A percentile compares a stretch with the other conserved stretches of the same genome.
These are phyloP conservation scores for Mycena chlorophos DNA, from an alignment of 768 basidiomycete species.

Conservation along the genomic window DNA sequence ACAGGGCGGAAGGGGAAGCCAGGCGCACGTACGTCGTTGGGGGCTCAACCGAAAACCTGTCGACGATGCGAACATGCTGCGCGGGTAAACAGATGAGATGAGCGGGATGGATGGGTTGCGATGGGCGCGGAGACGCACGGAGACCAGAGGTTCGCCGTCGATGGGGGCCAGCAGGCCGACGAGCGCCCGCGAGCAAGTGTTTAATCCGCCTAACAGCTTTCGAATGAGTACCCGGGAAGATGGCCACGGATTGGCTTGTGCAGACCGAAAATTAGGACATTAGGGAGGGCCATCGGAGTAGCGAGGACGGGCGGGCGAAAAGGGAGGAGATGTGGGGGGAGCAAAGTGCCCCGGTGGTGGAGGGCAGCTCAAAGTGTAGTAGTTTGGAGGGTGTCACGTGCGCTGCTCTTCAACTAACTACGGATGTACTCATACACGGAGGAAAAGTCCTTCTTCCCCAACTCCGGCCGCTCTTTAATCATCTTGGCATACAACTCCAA, in stretches of 20 bases:
- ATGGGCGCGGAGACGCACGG: conserved; percentile 46
- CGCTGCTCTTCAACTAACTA: conserved; percentile 22
- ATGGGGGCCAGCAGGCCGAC: conserved; percentile 66
- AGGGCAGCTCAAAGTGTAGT: neutral
- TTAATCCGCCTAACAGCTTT: conserved; percentile 64
- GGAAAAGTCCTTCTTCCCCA: conserved; percentile 77
- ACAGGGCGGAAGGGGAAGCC: neutral
- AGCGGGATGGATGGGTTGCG: conserved; percentile 18
- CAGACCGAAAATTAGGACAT: conserved; percentile 77
- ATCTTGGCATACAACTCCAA: conserved; percentile 60
- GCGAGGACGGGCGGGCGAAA: conserved; percentile 1
- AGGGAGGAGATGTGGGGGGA: too few species aligned
- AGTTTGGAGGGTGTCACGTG: conserved; percentile 1
- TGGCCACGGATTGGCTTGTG: conserved; percentile 9
- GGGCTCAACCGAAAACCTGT: conserved; percentile 71
- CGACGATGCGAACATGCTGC: conserved; percentile 73
- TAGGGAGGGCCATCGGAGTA: conserved; percentile 39
- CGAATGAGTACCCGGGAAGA: conserved; percentile 7
- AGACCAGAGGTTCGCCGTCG: conserved; percentile 68
- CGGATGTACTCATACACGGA: conserved; percentile 70
- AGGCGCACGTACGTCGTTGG: conserved; percentile 63
- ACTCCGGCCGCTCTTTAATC: conserved; percentile 53
- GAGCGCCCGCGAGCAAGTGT: conserved; percentile 74
- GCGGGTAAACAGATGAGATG: conserved; percentile 19
- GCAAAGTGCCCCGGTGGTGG: too few species aligned